phyloP scores from a whole-genome alignment of 768 basidiomycete genomes.

The Hygrophorus pudorinus region DNA sequence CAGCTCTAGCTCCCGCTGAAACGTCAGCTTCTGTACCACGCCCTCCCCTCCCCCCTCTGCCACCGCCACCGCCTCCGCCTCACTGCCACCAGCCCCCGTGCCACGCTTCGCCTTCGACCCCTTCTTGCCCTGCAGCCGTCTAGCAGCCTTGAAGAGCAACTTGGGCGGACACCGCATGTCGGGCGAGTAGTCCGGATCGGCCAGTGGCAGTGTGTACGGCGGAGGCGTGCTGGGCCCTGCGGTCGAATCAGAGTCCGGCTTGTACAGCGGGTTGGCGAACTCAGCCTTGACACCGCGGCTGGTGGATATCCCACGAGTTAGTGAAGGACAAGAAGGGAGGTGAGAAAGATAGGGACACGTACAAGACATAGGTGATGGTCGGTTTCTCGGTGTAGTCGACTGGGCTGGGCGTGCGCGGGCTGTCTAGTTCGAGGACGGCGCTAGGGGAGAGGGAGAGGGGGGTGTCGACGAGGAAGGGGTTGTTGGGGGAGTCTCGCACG shows the following conservation, averaged over 20 bases:
- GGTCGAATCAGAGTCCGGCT: constrained; percentile 19
- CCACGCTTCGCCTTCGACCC: neutral
- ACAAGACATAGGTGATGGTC: constrained; percentile 68
- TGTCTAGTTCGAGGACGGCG: constrained; percentile 14
- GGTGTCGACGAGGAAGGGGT: constrained; percentile 47
- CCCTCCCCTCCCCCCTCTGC: neutral
- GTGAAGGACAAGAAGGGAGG: constrained; percentile 2
- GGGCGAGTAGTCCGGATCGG: constrained; percentile 60
- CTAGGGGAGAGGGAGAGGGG: constrained; percentile 24
- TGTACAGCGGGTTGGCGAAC: constrained; percentile 57
- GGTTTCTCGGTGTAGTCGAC: constrained; percentile 38
- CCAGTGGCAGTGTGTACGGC: constrained; percentile 43
- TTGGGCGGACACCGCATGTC: constrained; percentile 43
- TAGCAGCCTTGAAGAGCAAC: constrained; percentile 39
- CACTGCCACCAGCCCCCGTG: neutral
- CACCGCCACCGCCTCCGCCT: neutral
- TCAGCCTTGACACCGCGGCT: constrained; percentile 61
- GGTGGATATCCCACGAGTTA: neutral
- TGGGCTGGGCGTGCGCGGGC: constrained; percentile 27
- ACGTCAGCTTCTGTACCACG: neutral
- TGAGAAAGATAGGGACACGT: constrained; percentile 19
- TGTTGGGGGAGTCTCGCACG: constrained; percentile 55
- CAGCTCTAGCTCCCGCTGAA: constrained; percentile 1
- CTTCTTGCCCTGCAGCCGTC: neutral
- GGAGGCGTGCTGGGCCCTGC: constrained; percentile 34